These are phyloP conservation scores for Fusarium succisae DNA, from an alignment of 2,329 filamentous ascomycete species.

Conservation along the genomic window DNA sequence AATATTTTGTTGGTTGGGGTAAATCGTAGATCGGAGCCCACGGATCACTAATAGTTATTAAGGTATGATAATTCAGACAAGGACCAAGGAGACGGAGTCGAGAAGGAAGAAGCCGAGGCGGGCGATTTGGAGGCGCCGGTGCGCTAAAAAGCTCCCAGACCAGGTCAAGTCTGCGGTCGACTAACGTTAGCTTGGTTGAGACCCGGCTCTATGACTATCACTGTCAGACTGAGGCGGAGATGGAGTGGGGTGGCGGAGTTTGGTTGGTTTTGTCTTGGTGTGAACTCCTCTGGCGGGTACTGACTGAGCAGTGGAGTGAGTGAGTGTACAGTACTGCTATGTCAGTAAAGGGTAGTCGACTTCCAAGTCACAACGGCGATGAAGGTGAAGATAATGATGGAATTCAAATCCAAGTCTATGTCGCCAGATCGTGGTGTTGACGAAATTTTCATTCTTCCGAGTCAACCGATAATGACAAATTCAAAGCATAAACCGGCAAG, in stretches of 20 bases:
- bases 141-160: conserved; percentile 24
- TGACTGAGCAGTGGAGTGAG: neutral
- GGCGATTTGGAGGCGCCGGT: conserved; percentile 5
- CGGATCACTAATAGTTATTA: conserved; percentile 28
- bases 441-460: neutral
- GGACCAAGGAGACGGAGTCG: conserved; percentile 25
- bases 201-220: conserved; percentile 26
- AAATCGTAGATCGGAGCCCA: conserved; percentile 33
- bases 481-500: conserved; percentile 20
- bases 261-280: conserved; percentile 25
- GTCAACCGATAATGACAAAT: neutral
- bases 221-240: conserved; percentile 26
- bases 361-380: neutral
- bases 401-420: neutral
- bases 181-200: conserved; percentile 4
- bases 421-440: neutral
- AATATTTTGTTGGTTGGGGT: conserved; percentile 24
- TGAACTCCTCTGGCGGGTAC: conserved; percentile 26
- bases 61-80: conserved; percentile 23
- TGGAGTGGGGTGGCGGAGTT: conserved; percentile 36
- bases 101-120: conserved; percentile 1
- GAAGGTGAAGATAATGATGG: neutral
- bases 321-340: neutral
- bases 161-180: conserved; percentile 17
- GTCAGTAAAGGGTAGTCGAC: neutral